phyloP scores from a whole-genome alignment of 352 stramenopile genomes.

The Nothophytophthora sp. region DNA sequence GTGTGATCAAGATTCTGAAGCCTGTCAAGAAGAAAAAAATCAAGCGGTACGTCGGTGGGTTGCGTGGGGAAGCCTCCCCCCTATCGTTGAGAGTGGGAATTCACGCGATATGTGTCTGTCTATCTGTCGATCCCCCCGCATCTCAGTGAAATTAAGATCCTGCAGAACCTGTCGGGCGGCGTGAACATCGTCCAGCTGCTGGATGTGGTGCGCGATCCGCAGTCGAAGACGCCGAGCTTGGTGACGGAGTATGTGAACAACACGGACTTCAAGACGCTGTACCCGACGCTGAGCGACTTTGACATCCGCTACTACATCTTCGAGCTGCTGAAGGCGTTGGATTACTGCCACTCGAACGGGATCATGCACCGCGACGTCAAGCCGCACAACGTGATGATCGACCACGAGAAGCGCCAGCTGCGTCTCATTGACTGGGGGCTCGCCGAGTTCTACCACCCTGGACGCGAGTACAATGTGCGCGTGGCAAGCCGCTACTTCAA shows the following conservation, averaged over 20 bases:
- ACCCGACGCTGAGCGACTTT: slow-evolving; percentile 98
- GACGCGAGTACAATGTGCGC: slow-evolving; percentile 99
- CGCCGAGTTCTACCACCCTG: slow-evolving; percentile 99
- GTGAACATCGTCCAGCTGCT: slow-evolving; percentile 99
- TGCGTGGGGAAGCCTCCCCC: neutral
- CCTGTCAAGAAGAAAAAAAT: slow-evolving; percentile 99
- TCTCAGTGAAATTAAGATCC: slow-evolving; percentile 98
- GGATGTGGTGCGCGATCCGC: slow-evolving; percentile 97
- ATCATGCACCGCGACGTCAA: slow-evolving; percentile 99
- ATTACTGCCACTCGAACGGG: slow-evolving; percentile 99
- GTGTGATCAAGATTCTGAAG: slow-evolving; percentile 99
- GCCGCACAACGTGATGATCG: slow-evolving; percentile 99
- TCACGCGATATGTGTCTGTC: slow-evolving; percentile 2
- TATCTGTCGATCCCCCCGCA: neutral
- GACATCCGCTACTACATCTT: slow-evolving; percentile 99
- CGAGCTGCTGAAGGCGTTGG: slow-evolving; percentile 94
- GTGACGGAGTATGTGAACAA: slow-evolving; percentile 99
- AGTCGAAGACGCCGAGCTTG: slow-evolving; percentile 98
- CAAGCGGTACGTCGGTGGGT: slow-evolving; percentile 75
- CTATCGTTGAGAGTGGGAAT: no score
- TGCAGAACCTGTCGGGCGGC: slow-evolving; percentile 99
- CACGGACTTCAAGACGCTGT: slow-evolving; percentile 99
- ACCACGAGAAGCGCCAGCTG: slow-evolving; percentile 98
- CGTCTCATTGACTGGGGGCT: slow-evolving; percentile 99
- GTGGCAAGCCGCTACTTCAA: slow-evolving; percentile 99